A percentile compares a stretch with the other conserved stretches of the same genome.
Evolutionary conservation across 495 filamentous ascomycete genomes (phyloP).

Genomic region (Penicillium herquei): DNA sequence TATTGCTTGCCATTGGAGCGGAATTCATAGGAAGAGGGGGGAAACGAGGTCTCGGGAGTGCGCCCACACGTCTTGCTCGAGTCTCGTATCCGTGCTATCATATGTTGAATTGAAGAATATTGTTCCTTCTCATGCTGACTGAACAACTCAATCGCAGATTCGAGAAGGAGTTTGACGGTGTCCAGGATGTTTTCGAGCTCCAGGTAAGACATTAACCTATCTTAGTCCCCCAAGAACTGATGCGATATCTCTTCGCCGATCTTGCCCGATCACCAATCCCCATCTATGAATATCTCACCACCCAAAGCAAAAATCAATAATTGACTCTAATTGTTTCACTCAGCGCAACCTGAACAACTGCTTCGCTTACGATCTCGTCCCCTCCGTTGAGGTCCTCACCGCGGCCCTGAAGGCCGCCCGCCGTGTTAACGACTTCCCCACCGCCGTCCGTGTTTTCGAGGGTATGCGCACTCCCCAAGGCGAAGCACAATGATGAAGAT

Average conservation of each 20-base stretch:
- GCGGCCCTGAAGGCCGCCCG: constrained; percentile 89
- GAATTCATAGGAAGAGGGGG: not conserved
- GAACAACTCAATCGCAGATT: constrained; percentile 61
- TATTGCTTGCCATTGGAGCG: constrained; percentile 32
- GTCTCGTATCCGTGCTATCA: constrained; percentile 5
- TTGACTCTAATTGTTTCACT: not conserved
- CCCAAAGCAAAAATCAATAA: not conserved
- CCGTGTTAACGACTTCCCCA: constrained; percentile 97
- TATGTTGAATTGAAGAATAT: constrained; percentile 5
- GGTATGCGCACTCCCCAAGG: constrained; percentile 52
- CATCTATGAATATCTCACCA: not conserved
- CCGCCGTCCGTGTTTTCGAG: constrained; percentile 96
- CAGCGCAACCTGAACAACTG: constrained; percentile 99
- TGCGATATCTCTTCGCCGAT: constrained; percentile 13
- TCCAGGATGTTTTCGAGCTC: constrained; percentile 99
- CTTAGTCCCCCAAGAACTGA: not conserved
- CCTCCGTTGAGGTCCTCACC: constrained; percentile 85
- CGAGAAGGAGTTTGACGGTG: constrained; percentile 97
- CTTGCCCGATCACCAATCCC: constrained; percentile 5
- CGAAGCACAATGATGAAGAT: not conserved
- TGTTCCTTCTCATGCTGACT: constrained; percentile 13
- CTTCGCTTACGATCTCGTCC: constrained; percentile 99
- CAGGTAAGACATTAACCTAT: constrained; percentile 64
- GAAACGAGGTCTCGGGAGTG: not conserved
- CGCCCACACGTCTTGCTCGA: constrained; percentile 11